These are phyloP conservation scores for Tetrastigma voinierianum DNA, from an alignment of 164 flowering plant genomes.

Conservation along the genomic window DNA sequence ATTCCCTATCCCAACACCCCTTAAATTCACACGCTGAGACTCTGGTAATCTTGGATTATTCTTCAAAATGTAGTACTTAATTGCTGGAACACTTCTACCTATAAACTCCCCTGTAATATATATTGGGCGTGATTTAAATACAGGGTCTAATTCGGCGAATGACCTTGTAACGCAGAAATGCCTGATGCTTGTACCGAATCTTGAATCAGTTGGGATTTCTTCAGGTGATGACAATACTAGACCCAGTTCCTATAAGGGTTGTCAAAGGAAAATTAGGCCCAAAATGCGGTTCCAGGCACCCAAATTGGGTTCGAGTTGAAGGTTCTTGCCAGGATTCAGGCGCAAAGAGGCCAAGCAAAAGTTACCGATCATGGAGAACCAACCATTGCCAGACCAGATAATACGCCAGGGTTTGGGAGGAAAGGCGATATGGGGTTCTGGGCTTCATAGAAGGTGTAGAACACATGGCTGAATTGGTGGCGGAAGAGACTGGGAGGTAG, in stretches of 20 bases:
- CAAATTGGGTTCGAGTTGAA: slow-evolving; percentile 47
- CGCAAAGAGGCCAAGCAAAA: slow-evolving; percentile 80
- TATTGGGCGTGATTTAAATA: slow-evolving; percentile 55
- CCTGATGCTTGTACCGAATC: slow-evolving; percentile 47
- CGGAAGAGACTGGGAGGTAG: slow-evolving; percentile 55
- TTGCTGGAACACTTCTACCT: slow-evolving; percentile 77
- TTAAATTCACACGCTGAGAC: slow-evolving; percentile 29
- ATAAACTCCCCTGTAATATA: slow-evolving; percentile 82
- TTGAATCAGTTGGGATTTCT: slow-evolving; percentile 71
- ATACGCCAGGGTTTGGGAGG: slow-evolving; percentile 57
- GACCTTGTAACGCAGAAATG: slow-evolving; percentile 37
- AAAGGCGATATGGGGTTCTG: slow-evolving; percentile 35
- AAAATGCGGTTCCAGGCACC: slow-evolving; percentile 72
- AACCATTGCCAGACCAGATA: slow-evolving; percentile 86
- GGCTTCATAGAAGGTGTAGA: slow-evolving; percentile 82
- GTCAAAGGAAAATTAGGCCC: slow-evolving; percentile 72
- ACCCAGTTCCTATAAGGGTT: slow-evolving; percentile 82
- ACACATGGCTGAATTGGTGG: slow-evolving; percentile 63
- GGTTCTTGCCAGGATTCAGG: slow-evolving; percentile 16
- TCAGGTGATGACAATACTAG: slow-evolving; percentile 47
- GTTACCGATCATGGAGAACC: slow-evolving; percentile 80
- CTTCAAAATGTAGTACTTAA: slow-evolving; percentile 58
- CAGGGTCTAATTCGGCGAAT: slow-evolving; percentile 35
- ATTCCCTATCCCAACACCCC: slow-evolving; percentile 66
- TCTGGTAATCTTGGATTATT: slow-evolving; percentile 22